These are phyloP conservation scores for Podila epigama DNA, from an alignment of 192 early-diverging fungal genomes.

Conservation along the genomic window DNA sequence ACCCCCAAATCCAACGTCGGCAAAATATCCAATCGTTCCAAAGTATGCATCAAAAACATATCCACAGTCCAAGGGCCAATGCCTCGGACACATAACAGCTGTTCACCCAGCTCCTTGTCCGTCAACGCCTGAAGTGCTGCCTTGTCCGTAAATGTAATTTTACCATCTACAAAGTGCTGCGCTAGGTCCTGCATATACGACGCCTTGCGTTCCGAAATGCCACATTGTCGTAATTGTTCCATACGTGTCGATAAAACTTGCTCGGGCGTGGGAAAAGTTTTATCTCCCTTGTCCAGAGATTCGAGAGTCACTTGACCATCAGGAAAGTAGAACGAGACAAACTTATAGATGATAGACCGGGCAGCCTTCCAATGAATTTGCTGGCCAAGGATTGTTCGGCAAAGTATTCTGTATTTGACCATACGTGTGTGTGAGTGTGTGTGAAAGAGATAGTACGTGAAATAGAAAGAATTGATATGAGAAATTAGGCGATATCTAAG, in stretches of 20 bases:
- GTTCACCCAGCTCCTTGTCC: slow-evolving; percentile 28
- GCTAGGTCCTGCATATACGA: slow-evolving; percentile 47
- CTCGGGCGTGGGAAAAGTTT: slow-evolving; percentile 17
- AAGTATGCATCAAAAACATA: slow-evolving; percentile 46
- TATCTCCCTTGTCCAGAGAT: slow-evolving; percentile 27
- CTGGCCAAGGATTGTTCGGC: slow-evolving; percentile 33
- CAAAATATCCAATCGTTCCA: slow-evolving; percentile 33
- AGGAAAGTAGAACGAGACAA: slow-evolving; percentile 25
- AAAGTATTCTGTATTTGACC: slow-evolving; percentile 13
- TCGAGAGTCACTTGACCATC: slow-evolving; percentile 25
- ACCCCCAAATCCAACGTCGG: slow-evolving; percentile 37
- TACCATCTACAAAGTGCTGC: slow-evolving; percentile 32
- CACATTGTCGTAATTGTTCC: slow-evolving; percentile 21
- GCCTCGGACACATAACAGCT: slow-evolving; percentile 36
- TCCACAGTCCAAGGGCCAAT: slow-evolving; percentile 46
- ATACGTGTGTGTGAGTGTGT: background rate
- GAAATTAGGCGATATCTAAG: background rate
- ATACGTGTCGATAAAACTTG: slow-evolving; percentile 21
- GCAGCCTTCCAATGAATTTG: slow-evolving; percentile 46
- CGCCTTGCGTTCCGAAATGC: slow-evolving; percentile 34
- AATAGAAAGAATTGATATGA: background rate
- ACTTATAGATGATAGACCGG: slow-evolving; percentile 37
- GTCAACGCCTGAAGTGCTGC: slow-evolving; percentile 17
- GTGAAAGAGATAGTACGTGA: too few species aligned
- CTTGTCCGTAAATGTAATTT: slow-evolving; percentile 38